Evolutionary conservation across 768 basidiomycete species (phyloP).

Genomic region (Rhodotorula graminis): DNA sequence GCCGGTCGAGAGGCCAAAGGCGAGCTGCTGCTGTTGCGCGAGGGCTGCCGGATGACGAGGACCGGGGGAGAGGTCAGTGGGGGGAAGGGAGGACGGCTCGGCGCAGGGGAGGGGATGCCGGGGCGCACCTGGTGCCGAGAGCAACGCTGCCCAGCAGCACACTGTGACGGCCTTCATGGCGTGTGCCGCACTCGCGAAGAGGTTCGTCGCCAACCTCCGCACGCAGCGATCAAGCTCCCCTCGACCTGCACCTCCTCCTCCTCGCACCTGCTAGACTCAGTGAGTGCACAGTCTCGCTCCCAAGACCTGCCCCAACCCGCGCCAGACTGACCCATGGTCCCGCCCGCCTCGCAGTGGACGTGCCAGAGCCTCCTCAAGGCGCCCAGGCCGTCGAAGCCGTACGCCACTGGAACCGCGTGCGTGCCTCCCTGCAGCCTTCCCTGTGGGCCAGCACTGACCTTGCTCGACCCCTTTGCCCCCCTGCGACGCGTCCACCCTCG

Average conservation of each 20-base stretch:
- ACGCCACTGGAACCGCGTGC: slow-evolving; percentile 25
- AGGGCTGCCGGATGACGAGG: slow-evolving; percentile 2
- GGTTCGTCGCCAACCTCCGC: no score
- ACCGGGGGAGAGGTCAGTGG: not conserved
- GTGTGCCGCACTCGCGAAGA: no score
- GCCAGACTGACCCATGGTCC: not conserved
- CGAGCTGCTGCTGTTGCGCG: slow-evolving; percentile 16
- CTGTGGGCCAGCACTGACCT: not conserved
- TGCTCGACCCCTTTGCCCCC: not conserved
- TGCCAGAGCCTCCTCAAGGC: slow-evolving; percentile 10
- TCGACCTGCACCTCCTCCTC: no score
- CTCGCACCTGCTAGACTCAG: no score
- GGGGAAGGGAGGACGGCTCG: not conserved
- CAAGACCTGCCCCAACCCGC: no score
- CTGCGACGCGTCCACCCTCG: not conserved
- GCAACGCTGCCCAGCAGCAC: not conserved
- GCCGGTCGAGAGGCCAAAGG: slow-evolving; percentile 10
- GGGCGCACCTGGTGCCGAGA: no score
- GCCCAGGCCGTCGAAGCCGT: slow-evolving; percentile 20
- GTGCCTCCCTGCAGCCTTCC: not conserved
- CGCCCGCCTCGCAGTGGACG: slow-evolving; percentile 12
- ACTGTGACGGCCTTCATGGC: not conserved
- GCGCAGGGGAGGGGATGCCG: not conserved
- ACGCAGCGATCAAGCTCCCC: no score
- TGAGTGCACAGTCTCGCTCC: no score